A percentile compares a stretch with the other conserved stretches of the same genome.
phyloP scores from a whole-genome alignment of 306 rosid species.

The Crataegus laevigata region DNA sequence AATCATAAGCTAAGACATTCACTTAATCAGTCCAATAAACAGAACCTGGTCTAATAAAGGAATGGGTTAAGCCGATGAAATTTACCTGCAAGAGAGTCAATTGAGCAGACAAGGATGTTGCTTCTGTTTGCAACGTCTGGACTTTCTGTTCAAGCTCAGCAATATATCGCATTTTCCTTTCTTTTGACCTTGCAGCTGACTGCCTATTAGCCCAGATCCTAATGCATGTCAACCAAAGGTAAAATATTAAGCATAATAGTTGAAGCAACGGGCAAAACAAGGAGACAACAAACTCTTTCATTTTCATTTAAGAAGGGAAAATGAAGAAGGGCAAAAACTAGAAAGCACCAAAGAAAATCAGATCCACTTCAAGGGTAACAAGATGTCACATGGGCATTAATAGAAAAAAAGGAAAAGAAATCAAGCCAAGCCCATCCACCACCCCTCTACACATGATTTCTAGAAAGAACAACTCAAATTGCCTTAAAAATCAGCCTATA shows the following conservation, averaged over 20 bases:
- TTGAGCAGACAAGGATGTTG: slow-evolving; percentile 92
- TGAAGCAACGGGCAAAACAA: neutral
- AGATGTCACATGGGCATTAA: neutral
- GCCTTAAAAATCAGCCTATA: neutral
- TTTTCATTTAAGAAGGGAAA: neutral
- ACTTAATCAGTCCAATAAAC: neutral
- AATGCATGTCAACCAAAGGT: slow-evolving; percentile 15
- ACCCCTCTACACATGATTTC: neutral
- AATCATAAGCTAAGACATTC: neutral
- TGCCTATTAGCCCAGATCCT: slow-evolving; percentile 99
- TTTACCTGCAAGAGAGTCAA: slow-evolving; percentile 83
- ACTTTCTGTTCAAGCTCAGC: slow-evolving; percentile 95
- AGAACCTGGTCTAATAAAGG: neutral
- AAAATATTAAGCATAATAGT: slow-evolving; percentile 10
- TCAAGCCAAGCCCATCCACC: neutral
- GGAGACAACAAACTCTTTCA: neutral
- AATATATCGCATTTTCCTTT: slow-evolving; percentile 96
- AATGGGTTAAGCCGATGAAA: neutral
- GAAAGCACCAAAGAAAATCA: neutral
- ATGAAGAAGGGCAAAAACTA: neutral
- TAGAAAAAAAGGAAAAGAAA: neutral
- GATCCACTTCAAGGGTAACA: neutral
- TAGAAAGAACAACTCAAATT: neutral
- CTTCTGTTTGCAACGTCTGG: slow-evolving; percentile 89
- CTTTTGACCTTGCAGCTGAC: slow-evolving; percentile 97